phyloP scores from a whole-genome alignment of 345 rosid species.

The Arabidopsis thaliana region DNA sequence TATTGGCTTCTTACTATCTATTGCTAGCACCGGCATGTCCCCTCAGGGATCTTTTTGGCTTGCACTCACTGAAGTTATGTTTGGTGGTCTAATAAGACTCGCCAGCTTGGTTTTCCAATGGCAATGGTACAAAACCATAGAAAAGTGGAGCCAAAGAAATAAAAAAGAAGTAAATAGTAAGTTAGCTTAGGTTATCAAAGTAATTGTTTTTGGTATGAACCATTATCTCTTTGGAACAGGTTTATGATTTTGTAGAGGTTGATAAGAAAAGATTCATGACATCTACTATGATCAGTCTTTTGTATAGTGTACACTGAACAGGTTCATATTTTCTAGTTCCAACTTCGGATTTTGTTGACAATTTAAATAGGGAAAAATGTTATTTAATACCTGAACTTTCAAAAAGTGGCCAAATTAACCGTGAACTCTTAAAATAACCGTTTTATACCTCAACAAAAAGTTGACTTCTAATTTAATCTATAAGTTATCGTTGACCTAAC shows the following conservation, averaged over 20 bases:
- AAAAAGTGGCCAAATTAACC: no score
- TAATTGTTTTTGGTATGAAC: not conserved
- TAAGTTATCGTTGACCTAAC: no score
- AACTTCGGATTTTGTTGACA: no score
- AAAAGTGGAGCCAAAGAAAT: conserved; percentile 32
- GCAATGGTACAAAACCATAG: conserved; percentile 67
- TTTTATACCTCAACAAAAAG: no score
- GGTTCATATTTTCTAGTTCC: conserved; percentile 5
- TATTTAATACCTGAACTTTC: no score
- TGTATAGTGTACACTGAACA: conserved; percentile 6
- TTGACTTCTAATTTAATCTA: no score
- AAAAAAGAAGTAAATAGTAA: not conserved
- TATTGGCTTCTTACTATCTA: conserved; percentile 59
- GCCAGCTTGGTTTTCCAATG: conserved; percentile 58
- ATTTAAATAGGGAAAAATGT: no score
- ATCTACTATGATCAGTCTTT: not conserved
- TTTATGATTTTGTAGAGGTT: not conserved
- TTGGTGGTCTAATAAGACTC: conserved; percentile 49
- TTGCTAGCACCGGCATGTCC: conserved; percentile 63
- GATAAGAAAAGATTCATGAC: not conserved
- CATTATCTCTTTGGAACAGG: not conserved
- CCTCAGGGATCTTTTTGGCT: conserved; percentile 68
- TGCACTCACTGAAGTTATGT: conserved; percentile 71
- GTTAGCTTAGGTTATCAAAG: conserved; percentile 16
- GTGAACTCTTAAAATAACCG: no score